Base-by-base conservation (phyloP, 371 early-diverging fungal genomes). In the Mucor circinelloides region DNA sequence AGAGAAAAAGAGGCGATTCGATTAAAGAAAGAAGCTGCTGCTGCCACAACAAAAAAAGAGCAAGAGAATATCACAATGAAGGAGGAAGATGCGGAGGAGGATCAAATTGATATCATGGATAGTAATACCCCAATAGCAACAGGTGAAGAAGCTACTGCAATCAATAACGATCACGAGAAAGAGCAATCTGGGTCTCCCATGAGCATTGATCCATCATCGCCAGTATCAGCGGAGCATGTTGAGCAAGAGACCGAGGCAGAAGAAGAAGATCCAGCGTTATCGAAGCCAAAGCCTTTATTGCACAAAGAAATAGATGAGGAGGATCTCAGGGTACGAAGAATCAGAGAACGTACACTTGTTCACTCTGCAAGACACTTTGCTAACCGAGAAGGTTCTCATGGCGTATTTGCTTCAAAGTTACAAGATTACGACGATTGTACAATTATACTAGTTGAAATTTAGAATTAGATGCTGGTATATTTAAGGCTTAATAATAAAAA, bases 371-470 rank as follows among this genome's bases (percentile, higher is more conserved):
- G 81, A 55, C 81, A 80, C 64, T 81, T 84, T 66, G 78, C 80
- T 15, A 79, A 84, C 58, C 68, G 84, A 67, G 84, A 84, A 67
- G 70, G 80, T 21, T 77, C 78, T 2, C 76, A 80, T 61, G 79
- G 80, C 7, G 78, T 84, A 40, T 84, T 84, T 60, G 71, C 82
- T n/a, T 80, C 81, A 0, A 81, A 78, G 2, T 64, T 84, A 59
- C 84, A 84, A 60, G 84, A 81, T 63, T 84, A 84, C 66, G 84
- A 84, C 64, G 84, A 84, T 67, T 84, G 84, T 67, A 84, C 84
- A 13, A 77, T 84, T 60, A 68, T 84, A 42, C 76, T 84, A 23
- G 74, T 81, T 42, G 83, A 83, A 62, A 80, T 83, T 42, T 83
- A 71, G 65, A n/a, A 31, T 0, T 8, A 23, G 19, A 8, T 34